Percentiles rank a stretch among this genome's conserved stretches.
Evolutionary conservation across 257 asterid genomes (phyloP).

Genomic region (Hygrophila difformis): DNA sequence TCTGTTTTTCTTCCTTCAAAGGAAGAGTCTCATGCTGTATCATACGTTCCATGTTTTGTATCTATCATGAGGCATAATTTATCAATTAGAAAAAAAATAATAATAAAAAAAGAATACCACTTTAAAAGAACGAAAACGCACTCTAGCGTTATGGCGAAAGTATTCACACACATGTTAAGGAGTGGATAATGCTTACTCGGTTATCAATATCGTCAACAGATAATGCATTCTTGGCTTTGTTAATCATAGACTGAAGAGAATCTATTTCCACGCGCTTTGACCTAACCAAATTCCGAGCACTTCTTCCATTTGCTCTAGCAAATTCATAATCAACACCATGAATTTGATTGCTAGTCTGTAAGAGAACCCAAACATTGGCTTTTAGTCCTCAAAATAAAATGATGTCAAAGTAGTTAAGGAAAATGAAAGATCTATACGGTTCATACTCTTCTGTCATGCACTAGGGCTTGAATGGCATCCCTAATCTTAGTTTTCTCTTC

Average conservation of each 20-base stretch:
- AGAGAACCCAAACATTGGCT: conserved; percentile 14
- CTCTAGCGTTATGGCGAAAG: conserved; percentile 5
- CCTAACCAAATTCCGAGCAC: conserved; percentile 53
- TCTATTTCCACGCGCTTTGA: conserved; percentile 78
- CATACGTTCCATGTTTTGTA: conserved; percentile 51
- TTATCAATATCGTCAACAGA: conserved; percentile 71
- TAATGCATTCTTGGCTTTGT: conserved; percentile 88
- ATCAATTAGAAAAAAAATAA: conserved; percentile 12
- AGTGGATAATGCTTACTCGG: conserved; percentile 38
- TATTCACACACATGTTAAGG: not conserved
- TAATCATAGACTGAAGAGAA: conserved; percentile 60
- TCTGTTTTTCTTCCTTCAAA: conserved; percentile 73
- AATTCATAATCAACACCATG: conserved; percentile 60
- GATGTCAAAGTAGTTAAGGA: not conserved
- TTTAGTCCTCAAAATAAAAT: conserved; percentile 4
- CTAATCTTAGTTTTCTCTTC: conserved; percentile 73
- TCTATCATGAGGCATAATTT: conserved; percentile 33
- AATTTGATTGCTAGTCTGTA: conserved; percentile 58
- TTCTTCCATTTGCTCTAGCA: conserved; percentile 56
- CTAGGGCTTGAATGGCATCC: conserved; percentile 57
- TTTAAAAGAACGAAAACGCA: conserved; percentile 2
- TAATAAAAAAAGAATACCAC: too few species aligned
- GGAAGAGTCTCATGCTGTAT: conserved; percentile 87
- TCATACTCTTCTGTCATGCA: conserved; percentile 64
- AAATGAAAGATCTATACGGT: not conserved